phyloP scores from a whole-genome alignment of 768 basidiomycete genomes.

The Lepiota venenata region DNA sequence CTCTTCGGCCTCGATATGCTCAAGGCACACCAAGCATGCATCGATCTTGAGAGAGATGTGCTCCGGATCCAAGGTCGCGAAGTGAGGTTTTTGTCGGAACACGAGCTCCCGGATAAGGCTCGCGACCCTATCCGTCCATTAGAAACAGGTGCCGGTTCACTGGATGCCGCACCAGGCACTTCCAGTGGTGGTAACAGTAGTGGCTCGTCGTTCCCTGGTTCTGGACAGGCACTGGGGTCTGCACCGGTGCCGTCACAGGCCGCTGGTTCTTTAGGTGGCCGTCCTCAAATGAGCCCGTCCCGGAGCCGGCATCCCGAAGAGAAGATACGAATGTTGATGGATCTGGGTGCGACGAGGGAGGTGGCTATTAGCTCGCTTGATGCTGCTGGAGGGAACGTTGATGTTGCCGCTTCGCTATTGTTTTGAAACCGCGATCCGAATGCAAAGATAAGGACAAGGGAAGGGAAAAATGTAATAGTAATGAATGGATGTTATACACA shows the following conservation, averaged over 20 bases:
- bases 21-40: conserved; percentile 93
- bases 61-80: conserved; percentile 92
- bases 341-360: conserved; percentile 74
- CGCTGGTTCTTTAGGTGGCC: not conserved
- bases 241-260: conserved; percentile 27
- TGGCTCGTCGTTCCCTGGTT: conserved; percentile 56
- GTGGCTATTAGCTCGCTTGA: conserved; percentile 74
- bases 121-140: conserved; percentile 29
- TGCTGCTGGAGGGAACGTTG: conserved; percentile 82
- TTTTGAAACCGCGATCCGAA: conserved; percentile 41
- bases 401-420: conserved; percentile 83
- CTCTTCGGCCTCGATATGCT: conserved; percentile 99
- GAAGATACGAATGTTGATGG: conserved; percentile 62
- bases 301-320: conserved; percentile 48
- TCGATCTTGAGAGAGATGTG: conserved; percentile 87
- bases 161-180: conserved; percentile 10
- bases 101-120: conserved; percentile 87
- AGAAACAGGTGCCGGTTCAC: conserved; percentile 17
- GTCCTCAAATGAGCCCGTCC: conserved; percentile 16
- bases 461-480: conserved; percentile 5
- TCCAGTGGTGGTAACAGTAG: not conserved
- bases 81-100: conserved; percentile 87
- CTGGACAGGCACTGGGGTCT: conserved; percentile 58
- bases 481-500: conserved; percentile 19
- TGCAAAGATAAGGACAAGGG: not conserved